Base-by-base conservation (phyloP, 148 eudicot species). In the Beta vulgaris region DNA sequence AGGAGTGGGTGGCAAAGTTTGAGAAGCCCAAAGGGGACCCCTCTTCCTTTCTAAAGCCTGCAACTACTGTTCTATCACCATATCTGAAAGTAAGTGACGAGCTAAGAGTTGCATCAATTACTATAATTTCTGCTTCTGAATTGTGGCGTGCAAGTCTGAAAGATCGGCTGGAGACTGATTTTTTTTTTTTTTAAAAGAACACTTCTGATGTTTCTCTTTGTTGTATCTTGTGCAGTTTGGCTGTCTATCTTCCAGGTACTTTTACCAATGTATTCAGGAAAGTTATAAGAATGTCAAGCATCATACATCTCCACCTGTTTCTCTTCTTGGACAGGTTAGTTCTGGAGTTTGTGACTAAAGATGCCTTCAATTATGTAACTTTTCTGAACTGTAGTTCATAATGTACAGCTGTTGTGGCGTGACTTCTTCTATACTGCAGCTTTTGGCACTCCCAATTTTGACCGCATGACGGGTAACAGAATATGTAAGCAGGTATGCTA, bases 11-110 rank as follows among this genome's bases (percentile, higher is more conserved):
- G 78, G 98, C 94, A 0, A 91, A 93, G 72, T 93, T 93, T 85
- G 98, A 93, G 93, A 93, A 93, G 83, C 98, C 98, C 48, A 91
- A 91, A 78, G 92, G 94, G 21, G 87, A 93, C 25, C 98, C 98
- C 54, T 76, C 98, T 75, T 85, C 95, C 36, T 90, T 89, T 83
- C 35, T 78, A 55, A 90, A 84, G 80, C 95, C 98, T 54, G 91
- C 98, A 49, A 93, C 98, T 43, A 93, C 98, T 63, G 91, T 90
- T 75, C 73, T 93, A 51, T 93, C 98, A 28, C 97, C 98, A n/a
- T 93, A 93, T 77, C 74, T 93, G 84, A 93, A 93, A 84, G 98
- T 91, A 78, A 75, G 91, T 77, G 40, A 11, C 40, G 36, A 18
- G 61, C 66, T 72, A 34, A 34, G 19, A 42, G 40, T 39, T 63